Percentiles rank a stretch among this genome's conserved stretches.
These are phyloP conservation scores for Endocalyx cinctus DNA, from an alignment of 2,329 filamentous ascomycete genomes.

Conservation along the genomic window DNA sequence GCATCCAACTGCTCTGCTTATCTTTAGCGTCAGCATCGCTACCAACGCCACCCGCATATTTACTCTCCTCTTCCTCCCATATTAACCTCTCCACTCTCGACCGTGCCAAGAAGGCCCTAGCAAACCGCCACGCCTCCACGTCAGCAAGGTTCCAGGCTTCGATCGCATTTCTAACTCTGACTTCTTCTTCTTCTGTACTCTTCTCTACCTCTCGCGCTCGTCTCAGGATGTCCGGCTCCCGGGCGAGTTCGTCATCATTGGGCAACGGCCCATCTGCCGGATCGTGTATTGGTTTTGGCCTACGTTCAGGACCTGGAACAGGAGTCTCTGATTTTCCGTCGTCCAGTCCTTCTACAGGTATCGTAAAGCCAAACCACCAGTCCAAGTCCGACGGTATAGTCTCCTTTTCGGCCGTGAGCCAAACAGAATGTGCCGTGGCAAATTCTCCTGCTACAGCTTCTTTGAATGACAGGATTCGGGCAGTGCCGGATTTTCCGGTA, in stretches of 20 bases:
- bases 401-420: conserved; percentile 68
- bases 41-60: conserved; percentile 59
- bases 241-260: conserved; percentile 45
- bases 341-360: conserved; percentile 56
- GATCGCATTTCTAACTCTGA: conserved; percentile 47
- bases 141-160: conserved; percentile 68
- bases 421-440: conserved; percentile 63
- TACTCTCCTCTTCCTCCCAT: conserved; percentile 68
- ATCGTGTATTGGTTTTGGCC: conserved; percentile 46
- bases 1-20: conserved; percentile 25
- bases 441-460: conserved; percentile 70
- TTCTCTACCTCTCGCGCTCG: conserved; percentile 45
- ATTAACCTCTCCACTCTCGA: conserved; percentile 56
- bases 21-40: conserved; percentile 36
- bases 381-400: conserved; percentile 65
- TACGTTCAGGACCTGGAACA: conserved; percentile 52
- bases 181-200: conserved; percentile 38
- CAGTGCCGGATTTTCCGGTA: conserved; percentile 54
- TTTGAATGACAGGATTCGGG: conserved; percentile 72
- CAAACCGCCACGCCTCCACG: conserved; percentile 73
- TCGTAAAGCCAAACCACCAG: conserved; percentile 83
- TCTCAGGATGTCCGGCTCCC: conserved; percentile 52
- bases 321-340: conserved; percentile 53
- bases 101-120: conserved; percentile 62
- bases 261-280: conserved; percentile 45